A percentile compares a stretch with the other conserved stretches of the same genome.
phyloP scores from a whole-genome alignment of 768 basidiomycete genomes.

The Leucocoprinus sp. region DNA sequence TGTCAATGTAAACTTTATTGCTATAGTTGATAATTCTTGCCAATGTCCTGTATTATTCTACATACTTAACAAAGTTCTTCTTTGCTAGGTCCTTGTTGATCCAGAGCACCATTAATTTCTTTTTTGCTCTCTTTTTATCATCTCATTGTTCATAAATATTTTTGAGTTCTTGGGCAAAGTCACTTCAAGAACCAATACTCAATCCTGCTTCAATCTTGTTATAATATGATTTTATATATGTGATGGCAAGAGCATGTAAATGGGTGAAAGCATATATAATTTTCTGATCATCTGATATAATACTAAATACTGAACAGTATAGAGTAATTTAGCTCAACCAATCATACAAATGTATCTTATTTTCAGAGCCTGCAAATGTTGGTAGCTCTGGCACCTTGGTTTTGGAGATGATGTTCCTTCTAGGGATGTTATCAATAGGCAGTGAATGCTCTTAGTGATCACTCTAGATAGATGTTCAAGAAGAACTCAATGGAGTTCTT shows the following conservation, averaged over 20 bases:
- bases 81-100: no score
- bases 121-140: background rate
- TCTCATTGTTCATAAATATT: background rate
- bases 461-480: no score
- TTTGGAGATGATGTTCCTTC: no score
- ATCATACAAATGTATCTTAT: slow-evolving; percentile 1
- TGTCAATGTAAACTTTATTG: slow-evolving; percentile 2
- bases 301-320: background rate
- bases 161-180: background rate
- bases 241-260: background rate
- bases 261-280: background rate
- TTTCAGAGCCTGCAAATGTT: background rate
- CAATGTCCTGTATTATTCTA: no score
- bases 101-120: background rate
- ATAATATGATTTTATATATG: background rate
- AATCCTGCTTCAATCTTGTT: background rate
- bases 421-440: no score
- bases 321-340: background rate
- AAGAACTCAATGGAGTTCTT: no score
- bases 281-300: background rate
- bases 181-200: background rate
- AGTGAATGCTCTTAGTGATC: no score
- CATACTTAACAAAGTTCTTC: no score
- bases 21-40: background rate
- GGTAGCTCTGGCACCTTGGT: background rate